A percentile compares a stretch with the other conserved stretches of the same genome.
Evolutionary conservation across 257 asterid genomes (phyloP).

Genomic region (Fraxinus cuspidata): DNA sequence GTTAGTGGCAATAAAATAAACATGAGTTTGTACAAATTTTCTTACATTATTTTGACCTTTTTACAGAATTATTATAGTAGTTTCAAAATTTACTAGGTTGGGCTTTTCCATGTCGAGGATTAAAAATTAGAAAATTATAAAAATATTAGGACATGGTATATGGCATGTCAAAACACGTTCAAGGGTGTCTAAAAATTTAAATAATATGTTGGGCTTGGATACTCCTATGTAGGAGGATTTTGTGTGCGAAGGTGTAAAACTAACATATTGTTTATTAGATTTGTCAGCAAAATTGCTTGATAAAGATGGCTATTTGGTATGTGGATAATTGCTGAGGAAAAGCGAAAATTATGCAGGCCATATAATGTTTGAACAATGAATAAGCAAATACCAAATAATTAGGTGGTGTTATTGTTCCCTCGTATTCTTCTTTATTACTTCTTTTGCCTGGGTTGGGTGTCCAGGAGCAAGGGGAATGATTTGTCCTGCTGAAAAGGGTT

Average conservation of each 20-base stretch:
- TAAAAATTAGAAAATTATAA: not conserved
- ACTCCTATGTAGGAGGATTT: not conserved
- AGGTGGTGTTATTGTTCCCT: not conserved
- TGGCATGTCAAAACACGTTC: not conserved
- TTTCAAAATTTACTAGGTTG: not conserved
- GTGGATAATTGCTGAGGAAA: not conserved
- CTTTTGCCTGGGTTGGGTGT: not conserved
- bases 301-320: not conserved
- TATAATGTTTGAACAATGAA: conserved; percentile 2
- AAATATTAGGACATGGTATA: not conserved
- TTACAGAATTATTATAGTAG: not conserved
- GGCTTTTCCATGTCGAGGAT: not conserved
- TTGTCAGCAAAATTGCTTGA: not conserved
- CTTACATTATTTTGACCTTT: not conserved
- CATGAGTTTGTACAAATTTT: not conserved
- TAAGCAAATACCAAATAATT: not conserved
- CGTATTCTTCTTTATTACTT: not conserved
- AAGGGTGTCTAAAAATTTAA: not conserved
- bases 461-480: not conserved
- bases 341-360: not conserved
- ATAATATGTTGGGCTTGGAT: not conserved
- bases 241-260: not conserved
- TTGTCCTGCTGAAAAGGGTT: not conserved
- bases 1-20: not conserved
- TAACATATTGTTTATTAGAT: not conserved